Evolutionary conservation across 1,284 basidiomycete genomes (phyloP).

Genomic region (Ganoderma lingzhi): DNA sequence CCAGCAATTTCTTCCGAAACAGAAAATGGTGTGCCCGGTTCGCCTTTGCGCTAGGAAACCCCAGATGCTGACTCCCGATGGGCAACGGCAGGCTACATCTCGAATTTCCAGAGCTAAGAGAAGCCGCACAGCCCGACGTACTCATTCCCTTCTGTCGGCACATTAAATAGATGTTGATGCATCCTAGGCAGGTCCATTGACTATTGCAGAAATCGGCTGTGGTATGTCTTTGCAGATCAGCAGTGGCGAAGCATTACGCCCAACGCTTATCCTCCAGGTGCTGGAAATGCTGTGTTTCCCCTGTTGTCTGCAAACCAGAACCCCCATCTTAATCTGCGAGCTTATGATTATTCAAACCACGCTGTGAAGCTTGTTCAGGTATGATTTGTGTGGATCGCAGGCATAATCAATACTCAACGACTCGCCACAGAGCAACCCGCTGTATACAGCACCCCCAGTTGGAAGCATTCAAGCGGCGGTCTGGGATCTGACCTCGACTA

Average conservation of each 20-base stretch:
- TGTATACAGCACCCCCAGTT: constrained; percentile 74
- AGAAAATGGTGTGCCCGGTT: constrained; percentile 73
- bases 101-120: constrained; percentile 89
- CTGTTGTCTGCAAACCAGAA: constrained; percentile 87
- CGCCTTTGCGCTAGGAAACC: neutral
- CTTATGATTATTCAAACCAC: constrained; percentile 92
- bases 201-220: constrained; percentile 87
- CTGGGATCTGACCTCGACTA: constrained; percentile 87
- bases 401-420: neutral
- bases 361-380: constrained; percentile 94
- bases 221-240: constrained; percentile 53
- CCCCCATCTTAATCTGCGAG: constrained; percentile 73
- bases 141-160: constrained; percentile 14
- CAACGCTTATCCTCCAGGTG: constrained; percentile 55
- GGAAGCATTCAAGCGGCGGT: constrained; percentile 85
- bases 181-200: constrained; percentile 75
- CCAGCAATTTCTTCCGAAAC: constrained; percentile 90
- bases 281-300: constrained; percentile 95
- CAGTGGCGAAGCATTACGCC: constrained; percentile 17
- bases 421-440: constrained; percentile 60
- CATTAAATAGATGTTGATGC: constrained; percentile 18
- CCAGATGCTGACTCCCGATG: neutral
- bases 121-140: constrained; percentile 74
- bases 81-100: constrained; percentile 73
- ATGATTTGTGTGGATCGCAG: constrained; percentile 14